phyloP scores from a whole-genome alignment of 169 alveolate genomes.

The Plasmodium reichenowi region DNA sequence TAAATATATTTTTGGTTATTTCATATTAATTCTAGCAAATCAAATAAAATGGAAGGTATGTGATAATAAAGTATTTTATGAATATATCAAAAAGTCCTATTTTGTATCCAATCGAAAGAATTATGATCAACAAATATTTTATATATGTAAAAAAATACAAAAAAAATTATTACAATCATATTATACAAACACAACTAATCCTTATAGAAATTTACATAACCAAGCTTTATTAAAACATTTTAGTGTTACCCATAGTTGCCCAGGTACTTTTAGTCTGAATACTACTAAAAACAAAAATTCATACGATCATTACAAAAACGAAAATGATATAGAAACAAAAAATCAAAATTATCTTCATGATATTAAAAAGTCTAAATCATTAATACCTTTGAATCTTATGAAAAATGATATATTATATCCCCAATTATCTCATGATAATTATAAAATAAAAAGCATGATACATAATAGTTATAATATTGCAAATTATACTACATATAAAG shows the following conservation, averaged over 20 bases:
- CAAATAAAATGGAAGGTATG: constrained; percentile 71
- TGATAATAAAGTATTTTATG: constrained; percentile 37
- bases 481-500: neutral
- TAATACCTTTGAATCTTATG: constrained; percentile 1
- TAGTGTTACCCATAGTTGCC: constrained; percentile 74
- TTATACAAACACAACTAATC: neutral
- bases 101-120: constrained; percentile 31
- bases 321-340: neutral
- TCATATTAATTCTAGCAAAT: constrained; percentile 56
- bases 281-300: neutral
- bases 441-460: neutral
- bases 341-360: neutral
- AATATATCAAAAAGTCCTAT: constrained; percentile 32
- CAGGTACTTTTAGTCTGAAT: constrained; percentile 42
- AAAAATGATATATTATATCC: neutral
- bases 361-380: neutral
- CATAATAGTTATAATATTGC: neutral
- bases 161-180: constrained; percentile 31
- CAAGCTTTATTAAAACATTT: constrained; percentile 57
- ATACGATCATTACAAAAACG: neutral
- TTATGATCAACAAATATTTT: constrained; percentile 63
- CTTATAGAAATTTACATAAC: constrained; percentile 1
- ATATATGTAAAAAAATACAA: constrained; percentile 70
- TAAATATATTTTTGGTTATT: constrained; percentile 66
- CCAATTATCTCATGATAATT: no score